Evolutionary conservation across 805 yeast genomes (phyloP).

Genomic region (Candida maesae): DNA sequence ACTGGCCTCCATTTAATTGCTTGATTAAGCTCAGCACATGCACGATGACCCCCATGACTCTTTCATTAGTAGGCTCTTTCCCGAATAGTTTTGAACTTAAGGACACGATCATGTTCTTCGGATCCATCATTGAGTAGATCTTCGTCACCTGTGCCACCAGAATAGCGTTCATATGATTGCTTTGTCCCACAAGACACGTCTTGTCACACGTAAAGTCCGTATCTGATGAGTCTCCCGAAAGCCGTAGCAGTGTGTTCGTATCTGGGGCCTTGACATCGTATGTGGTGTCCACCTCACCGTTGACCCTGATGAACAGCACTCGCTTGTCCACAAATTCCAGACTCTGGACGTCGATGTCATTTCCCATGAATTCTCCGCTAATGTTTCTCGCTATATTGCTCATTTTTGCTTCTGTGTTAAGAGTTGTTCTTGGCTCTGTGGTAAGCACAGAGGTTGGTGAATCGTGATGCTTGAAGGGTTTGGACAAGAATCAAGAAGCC

Average conservation of each 20-base stretch:
- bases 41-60: constrained; percentile 19
- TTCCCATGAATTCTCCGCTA: too few species aligned
- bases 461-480: too few species aligned
- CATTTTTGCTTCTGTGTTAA: too few species aligned
- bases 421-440: too few species aligned
- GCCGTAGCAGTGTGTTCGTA: constrained; percentile 12
- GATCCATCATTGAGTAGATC: constrained; percentile 18
- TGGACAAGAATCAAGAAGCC: too few species aligned
- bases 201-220: constrained; percentile 44
- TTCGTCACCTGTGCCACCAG: constrained; percentile 24
- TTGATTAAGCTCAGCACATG: constrained; percentile 16
- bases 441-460: too few species aligned
- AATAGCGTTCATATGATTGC: constrained; percentile 17
- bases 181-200: constrained; percentile 22
- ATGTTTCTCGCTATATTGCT: too few species aligned
- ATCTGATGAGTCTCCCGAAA: neutral
- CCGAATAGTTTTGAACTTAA: constrained; percentile 26
- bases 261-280: constrained; percentile 25
- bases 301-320: constrained; percentile 35
- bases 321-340: constrained; percentile 35
- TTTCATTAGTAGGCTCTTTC: neutral
- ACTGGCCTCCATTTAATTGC: too few species aligned
- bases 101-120: constrained; percentile 21
- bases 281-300: constrained; percentile 37
- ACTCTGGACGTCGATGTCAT: constrained; percentile 2